Base-by-base conservation (phyloP, 371 early-diverging fungal genomes). In the Apophysomyces sp. region DNA sequence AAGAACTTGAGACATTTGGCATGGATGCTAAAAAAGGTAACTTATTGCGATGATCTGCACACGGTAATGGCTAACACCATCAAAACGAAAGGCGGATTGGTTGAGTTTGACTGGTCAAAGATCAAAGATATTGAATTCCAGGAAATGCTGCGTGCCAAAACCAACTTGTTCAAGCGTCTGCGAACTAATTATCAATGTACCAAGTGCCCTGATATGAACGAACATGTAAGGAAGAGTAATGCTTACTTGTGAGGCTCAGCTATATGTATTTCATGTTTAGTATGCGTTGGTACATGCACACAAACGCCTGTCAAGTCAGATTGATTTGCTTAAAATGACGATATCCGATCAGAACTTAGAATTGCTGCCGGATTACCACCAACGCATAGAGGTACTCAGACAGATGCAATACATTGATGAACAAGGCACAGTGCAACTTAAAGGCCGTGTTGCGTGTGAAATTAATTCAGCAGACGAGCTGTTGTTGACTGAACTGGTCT, bases 371-470 rank as follows among this genome's bases (percentile, higher is more conserved):
- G 98, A 97, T 62, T 98, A 96, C 67, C 86, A 95, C 41, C 90
- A 92, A 66, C 86, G 97, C 3, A 78, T 96, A 7, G 85, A 87
- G 28, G 93, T 98, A 6, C 84, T 98, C 34, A 84, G 89, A 60
- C 72, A 71, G 13, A 76, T 96, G 59, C 80, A 85, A 2, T 97
- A 90, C 64, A 86, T 96, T 51, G 95, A 94, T 57, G 91, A 90
- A 57, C 82, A 84, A 57, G 86, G 88, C 41, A 92, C 93, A 0
- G 95, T 98, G 3, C 90, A 93, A 59, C 87, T 99, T 39, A 99
- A 99, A 82, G 99, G 99, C n/a, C 91, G 96, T 24, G 95, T 99
- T n/a, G 99, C 98, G 1, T 98, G 98, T 76, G 99, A 99, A 78
- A 93, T 94, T 69, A 94, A 94, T 72, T 89, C 98, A 15, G 98